Percentiles rank a stretch among this genome's conserved stretches.
Conservation (phyloP, 2,329 filamentous ascomycete genomes). For the Boeremia exigua region DNA sequence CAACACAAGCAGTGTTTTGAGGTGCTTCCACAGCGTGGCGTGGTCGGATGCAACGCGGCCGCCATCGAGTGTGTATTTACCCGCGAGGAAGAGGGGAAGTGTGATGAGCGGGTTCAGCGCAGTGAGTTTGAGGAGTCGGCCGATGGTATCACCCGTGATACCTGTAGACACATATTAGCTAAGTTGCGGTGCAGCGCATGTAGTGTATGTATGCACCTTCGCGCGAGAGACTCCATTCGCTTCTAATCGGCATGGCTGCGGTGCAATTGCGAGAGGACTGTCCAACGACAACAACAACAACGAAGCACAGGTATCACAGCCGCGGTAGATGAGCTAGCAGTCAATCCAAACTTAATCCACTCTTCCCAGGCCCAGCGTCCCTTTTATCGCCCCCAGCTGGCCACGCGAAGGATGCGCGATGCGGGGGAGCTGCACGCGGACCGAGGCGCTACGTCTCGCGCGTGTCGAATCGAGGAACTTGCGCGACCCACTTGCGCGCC, state of each 20-base stretch:
- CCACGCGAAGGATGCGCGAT: not conserved
- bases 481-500: not conserved
- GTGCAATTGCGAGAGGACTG: not conserved
- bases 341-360: too few species aligned
- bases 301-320: too few species aligned
- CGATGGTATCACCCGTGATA: slow-evolving; percentile 62
- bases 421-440: not conserved
- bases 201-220: slow-evolving; percentile 50
- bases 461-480: not conserved
- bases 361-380: not conserved
- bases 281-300: too few species aligned
- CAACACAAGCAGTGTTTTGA: slow-evolving; percentile 62
- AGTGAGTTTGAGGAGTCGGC: slow-evolving; percentile 64
- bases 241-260: slow-evolving; percentile 45
- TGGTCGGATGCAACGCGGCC: slow-evolving; percentile 56
- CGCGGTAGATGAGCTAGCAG: too few species aligned
- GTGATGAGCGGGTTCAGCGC: slow-evolving; percentile 69
- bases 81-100: slow-evolving; percentile 67
- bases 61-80: slow-evolving; percentile 68
- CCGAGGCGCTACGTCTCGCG: not conserved
- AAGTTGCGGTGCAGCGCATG: too few species aligned
- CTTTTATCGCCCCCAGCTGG: not conserved
- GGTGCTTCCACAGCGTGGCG: slow-evolving; percentile 59
- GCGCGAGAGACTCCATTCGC: slow-evolving; percentile 47
- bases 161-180: slow-evolving; percentile 19